Evolutionary conservation across 805 yeast species (phyloP).

Genomic region (Limtongia smithiae): DNA sequence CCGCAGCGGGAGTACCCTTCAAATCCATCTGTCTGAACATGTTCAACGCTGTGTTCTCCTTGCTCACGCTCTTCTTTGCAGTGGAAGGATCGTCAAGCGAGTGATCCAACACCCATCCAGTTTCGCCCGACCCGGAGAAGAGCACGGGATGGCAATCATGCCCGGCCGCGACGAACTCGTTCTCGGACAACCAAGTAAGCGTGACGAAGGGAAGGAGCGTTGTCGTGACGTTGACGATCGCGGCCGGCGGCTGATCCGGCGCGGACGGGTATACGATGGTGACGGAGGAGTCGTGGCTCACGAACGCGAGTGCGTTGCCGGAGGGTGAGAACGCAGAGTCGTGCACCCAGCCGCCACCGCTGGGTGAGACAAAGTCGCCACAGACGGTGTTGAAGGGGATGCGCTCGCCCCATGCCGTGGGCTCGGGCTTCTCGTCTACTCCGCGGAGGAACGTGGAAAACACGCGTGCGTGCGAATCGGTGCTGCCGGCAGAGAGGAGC

Average conservation of each 20-base stretch:
- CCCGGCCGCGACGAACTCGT: constrained; percentile 79
- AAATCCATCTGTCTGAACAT: constrained; percentile 95
- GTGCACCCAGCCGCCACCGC: constrained; percentile 83
- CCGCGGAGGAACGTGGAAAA: constrained; percentile 87
- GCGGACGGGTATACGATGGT: constrained; percentile 75
- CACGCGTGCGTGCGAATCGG: constrained; percentile 89
- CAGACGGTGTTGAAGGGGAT: constrained; percentile 90
- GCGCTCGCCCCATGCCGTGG: constrained; percentile 89
- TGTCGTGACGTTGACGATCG: constrained; percentile 57
- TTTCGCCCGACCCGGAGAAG: constrained; percentile 59
- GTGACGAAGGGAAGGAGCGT: constrained; percentile 77
- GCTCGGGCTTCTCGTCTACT: constrained; percentile 74
- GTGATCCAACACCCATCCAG: constrained; percentile 56
- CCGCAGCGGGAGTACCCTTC: constrained; percentile 67
- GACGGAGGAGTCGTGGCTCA: constrained; percentile 81
- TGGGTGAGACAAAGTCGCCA: constrained; percentile 67
- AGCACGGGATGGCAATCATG: constrained; percentile 87
- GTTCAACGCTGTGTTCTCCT: constrained; percentile 55
- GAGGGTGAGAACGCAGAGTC: constrained; percentile 80
- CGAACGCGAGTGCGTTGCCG: constrained; percentile 75
- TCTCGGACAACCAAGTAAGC: constrained; percentile 63
- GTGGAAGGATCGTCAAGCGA: constrained; percentile 58
- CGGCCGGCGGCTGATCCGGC: constrained; percentile 58
- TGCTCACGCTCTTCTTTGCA: constrained; percentile 45
- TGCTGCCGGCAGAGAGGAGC: constrained; percentile 81